Conservation (phyloP, 139 green algal species). For the Chlamydomonas incerta region DNA sequence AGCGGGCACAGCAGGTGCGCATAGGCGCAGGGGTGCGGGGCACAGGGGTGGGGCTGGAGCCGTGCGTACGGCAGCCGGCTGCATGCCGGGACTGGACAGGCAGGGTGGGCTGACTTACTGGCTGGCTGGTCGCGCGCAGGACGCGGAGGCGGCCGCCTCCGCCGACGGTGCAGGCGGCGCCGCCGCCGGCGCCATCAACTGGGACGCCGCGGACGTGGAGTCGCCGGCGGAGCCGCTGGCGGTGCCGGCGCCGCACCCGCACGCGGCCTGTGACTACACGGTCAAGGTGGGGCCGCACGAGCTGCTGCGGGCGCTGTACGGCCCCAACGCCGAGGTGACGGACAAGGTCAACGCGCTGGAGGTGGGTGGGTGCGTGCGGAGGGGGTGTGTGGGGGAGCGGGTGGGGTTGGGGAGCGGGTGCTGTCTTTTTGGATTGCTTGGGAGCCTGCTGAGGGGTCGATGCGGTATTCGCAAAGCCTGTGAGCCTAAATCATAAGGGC, state of each 20-base stretch:
- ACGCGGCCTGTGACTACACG: neutral
- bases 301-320: neutral
- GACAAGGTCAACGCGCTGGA: neutral
- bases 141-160: neutral
- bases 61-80: too few species aligned
- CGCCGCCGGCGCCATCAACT: neutral
- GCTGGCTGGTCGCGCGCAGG: too few species aligned
- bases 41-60: too few species aligned
- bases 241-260: neutral
- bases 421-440: neutral
- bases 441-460: neutral
- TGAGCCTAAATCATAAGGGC: too few species aligned
- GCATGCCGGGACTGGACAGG: too few species aligned
- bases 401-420: neutral
- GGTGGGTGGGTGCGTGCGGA: neutral
- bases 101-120: too few species aligned
- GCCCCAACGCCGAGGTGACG: neutral
- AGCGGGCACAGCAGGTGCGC: too few species aligned
- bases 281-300: neutral
- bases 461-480: too few species aligned
- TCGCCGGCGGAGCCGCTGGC: neutral
- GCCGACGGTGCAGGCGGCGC: neutral
- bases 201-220: constrained; percentile 9
- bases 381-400: neutral
- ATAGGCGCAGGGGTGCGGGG: too few species aligned